Base-by-base conservation (phyloP, 306 rosid species). In the Acacia melanoxylon region DNA sequence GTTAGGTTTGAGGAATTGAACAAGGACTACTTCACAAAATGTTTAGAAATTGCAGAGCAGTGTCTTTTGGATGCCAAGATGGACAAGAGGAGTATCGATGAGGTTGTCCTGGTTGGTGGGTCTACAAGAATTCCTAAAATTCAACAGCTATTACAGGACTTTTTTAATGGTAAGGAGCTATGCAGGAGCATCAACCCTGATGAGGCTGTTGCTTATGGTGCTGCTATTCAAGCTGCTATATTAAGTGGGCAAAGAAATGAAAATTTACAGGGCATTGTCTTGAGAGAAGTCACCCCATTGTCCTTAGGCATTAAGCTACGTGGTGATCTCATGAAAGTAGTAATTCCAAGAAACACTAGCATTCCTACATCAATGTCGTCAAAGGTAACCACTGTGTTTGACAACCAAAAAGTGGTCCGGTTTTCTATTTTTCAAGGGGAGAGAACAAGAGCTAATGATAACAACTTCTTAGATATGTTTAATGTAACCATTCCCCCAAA, bases 231-330 rank as follows among this genome's bases (percentile, higher is more conserved):
- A 22, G 65, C 65, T 20, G 65, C 65, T 22, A 22, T 58, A 58
- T 22, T 58, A 10, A n/a, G n/a, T n/a, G n/a, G n/a, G n/a, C n/a
- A n/a, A n/a, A n/a, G n/a, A n/a, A n/a, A n/a, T n/a, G n/a, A n/a
- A n/a, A n/a, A n/a, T n/a, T n/a, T n/a, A n/a, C n/a, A n/a, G n/a
- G n/a, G n/a, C n/a, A n/a, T n/a, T n/a, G 25, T n/a, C 13, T n/a
- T 56, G 27, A 56, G 63, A 1, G 63, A 56, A n/a, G 97, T 90
- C 1, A 88, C 91, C 1, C 91, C 97, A 2, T 86, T 92, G 17
- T 92, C 97, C 11, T 89, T 79, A 0, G 94, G 94, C 71, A 41
- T 92, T 33, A 89, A 83, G 19, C 81, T 91, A 13, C 91, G 88
- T 1, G 91, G 92, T 14, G 97, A 94, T 62, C 0, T 52, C 24